Evolutionary conservation across 139 green algal genomes (phyloP).

Genomic region (Chlamydomonas asymmetrica): DNA sequence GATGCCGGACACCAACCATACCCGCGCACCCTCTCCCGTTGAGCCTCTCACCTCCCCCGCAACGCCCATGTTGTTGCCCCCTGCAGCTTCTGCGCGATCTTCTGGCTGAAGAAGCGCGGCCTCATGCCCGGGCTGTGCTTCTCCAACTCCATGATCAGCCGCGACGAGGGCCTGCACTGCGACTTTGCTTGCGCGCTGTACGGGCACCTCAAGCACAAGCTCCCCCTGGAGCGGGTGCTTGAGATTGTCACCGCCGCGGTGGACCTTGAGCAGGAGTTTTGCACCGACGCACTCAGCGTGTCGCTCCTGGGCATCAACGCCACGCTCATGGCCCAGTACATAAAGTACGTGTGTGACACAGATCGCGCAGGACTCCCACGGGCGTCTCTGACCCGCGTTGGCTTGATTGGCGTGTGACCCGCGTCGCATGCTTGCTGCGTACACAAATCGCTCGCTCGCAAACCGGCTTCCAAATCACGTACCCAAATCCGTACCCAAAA

Average conservation of each 20-base stretch:
- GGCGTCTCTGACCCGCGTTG: too few species aligned
- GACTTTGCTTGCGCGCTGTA: slow-evolving; percentile 99
- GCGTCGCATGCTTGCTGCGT: too few species aligned
- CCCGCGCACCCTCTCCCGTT: too few species aligned
- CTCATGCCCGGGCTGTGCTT: slow-evolving; percentile 98
- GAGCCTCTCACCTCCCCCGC: too few species aligned
- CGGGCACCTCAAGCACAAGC: slow-evolving; percentile 37
- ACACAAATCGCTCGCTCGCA: too few species aligned
- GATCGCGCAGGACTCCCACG: too few species aligned
- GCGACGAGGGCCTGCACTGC: slow-evolving; percentile 97
- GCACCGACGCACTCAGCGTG: slow-evolving; percentile 39
- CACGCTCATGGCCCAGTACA: slow-evolving; percentile 90
- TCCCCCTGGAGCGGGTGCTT: slow-evolving; percentile 26
- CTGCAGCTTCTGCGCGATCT: slow-evolving; percentile 92
- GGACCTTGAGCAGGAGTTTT: slow-evolving; percentile 94
- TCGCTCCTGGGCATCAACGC: slow-evolving; percentile 88
- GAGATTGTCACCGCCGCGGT: slow-evolving; percentile 91
- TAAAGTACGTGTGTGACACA: slow-evolving; percentile 64
- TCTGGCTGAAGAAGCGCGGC: slow-evolving; percentile 98
- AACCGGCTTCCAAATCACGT: too few species aligned
- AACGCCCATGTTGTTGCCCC: neutral
- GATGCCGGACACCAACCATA: too few species aligned
- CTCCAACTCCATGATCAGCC: slow-evolving; percentile 97
- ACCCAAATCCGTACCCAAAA: too few species aligned
- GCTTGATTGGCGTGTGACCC: too few species aligned